A percentile compares a stretch with the other conserved stretches of the same genome.
Evolutionary conservation across 176 grass and related monocot genomes (phyloP).

Genomic region (Juncus inflexus): DNA sequence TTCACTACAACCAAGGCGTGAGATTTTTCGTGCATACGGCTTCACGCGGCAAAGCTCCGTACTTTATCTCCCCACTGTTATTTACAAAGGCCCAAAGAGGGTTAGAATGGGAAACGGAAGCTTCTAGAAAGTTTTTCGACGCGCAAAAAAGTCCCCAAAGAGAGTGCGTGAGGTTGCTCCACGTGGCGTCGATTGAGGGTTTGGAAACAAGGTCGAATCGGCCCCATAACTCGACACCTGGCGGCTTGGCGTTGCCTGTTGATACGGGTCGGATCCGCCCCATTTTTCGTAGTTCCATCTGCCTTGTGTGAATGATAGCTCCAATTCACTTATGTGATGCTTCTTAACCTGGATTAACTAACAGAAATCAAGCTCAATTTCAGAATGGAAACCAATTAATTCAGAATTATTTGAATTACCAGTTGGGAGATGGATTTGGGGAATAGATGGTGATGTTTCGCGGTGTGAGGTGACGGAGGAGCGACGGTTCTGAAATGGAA

Average conservation of each 20-base stretch:
- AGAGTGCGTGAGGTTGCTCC: constrained; percentile 85
- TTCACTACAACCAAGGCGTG: constrained; percentile 94
- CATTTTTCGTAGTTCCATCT: constrained; percentile 90
- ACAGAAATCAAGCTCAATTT: background rate
- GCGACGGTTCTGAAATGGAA: constrained; percentile 77
- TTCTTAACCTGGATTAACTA: constrained; percentile 63
- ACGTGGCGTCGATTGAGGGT: constrained; percentile 63
- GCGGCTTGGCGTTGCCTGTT: constrained; percentile 74
- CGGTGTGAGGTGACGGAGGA: constrained; percentile 32
- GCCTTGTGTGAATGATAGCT: constrained; percentile 79
- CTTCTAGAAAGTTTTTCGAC: constrained; percentile 90
- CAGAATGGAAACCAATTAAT: background rate
- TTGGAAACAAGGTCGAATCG: constrained; percentile 52
- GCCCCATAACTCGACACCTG: constrained; percentile 90
- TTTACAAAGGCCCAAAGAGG: constrained; percentile 67
- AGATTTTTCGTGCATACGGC: constrained; percentile 98
- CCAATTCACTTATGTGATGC: constrained; percentile 74
- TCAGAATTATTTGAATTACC: constrained; percentile 29
- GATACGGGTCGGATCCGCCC: constrained; percentile 86
- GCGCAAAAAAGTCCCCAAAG: constrained; percentile 87
- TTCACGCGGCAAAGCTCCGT: constrained; percentile 90
- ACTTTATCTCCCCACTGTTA: constrained; percentile 63
- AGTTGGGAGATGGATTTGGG: constrained; percentile 87
- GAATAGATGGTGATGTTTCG: constrained; percentile 69
- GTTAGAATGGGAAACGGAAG: constrained; percentile 64